These are phyloP conservation scores for Echeveria elegans DNA, from an alignment of 164 flowering plant genomes.

Conservation along the genomic window DNA sequence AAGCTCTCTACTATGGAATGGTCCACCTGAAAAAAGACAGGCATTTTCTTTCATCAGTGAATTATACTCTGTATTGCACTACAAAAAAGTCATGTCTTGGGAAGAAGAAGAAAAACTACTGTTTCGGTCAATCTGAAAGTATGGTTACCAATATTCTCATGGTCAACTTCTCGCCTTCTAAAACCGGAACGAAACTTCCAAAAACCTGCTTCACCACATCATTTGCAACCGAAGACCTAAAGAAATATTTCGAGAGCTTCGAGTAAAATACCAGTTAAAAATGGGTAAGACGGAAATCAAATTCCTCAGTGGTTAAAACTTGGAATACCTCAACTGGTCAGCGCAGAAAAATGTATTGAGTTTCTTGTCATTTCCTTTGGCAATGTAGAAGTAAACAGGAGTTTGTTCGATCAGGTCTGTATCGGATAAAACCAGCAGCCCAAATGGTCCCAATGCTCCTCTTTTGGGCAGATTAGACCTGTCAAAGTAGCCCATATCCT, in stretches of 20 bases:
- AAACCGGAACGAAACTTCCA: conserved; percentile 63
- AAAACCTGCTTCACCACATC: conserved; percentile 45
- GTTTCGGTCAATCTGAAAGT: background rate
- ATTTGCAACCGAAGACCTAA: conserved; percentile 53
- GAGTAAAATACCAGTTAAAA: background rate
- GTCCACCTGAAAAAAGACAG: conserved; percentile 43
- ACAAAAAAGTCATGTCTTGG: too few species aligned
- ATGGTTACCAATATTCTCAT: conserved; percentile 48
- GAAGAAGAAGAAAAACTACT: too few species aligned
- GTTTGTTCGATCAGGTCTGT: conserved; percentile 48
- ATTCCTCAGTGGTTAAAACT: too few species aligned
- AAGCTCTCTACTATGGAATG: conserved; percentile 79
- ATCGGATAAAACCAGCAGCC: conserved; percentile 62
- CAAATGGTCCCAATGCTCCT: conserved; percentile 79
- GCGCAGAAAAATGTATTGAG: conserved; percentile 61
- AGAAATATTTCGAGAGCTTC: too few species aligned
- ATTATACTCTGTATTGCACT: too few species aligned
- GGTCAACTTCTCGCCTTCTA: conserved; percentile 48
- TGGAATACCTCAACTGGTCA: conserved; percentile 55
- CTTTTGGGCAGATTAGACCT: conserved; percentile 47
- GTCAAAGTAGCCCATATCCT: too few species aligned
- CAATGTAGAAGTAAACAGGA: conserved; percentile 67
- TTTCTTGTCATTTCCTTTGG: conserved; percentile 41
- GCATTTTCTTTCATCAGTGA: too few species aligned
- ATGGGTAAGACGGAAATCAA: too few species aligned